Conservation (phyloP, 2,329 filamentous ascomycete genomes). For the Venturiaceae sp. region DNA sequence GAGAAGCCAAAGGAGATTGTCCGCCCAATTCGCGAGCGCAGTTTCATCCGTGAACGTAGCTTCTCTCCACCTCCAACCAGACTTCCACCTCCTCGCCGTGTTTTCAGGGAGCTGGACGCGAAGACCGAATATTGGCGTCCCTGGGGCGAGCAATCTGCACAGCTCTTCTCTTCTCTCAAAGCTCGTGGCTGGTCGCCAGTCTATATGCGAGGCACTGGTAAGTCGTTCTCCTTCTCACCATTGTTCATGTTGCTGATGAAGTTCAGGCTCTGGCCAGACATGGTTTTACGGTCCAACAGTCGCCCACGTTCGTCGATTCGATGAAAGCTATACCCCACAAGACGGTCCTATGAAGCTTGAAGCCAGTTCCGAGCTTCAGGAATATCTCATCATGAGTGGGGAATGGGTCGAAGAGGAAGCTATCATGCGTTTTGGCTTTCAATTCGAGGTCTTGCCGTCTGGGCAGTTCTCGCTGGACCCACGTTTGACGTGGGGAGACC, state of each 20-base stretch:
- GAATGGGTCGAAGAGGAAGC: slow-evolving; percentile 8
- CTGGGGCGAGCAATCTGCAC: background rate
- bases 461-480: slow-evolving; percentile 6
- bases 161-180: slow-evolving; percentile 3
- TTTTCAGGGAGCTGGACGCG: background rate
- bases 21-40: background rate
- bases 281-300: slow-evolving; percentile 6
- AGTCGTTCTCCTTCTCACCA: background rate
- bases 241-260: background rate
- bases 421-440: slow-evolving; percentile 2
- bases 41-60: slow-evolving; percentile 1
- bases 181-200: slow-evolving; percentile 6
- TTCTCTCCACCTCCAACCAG: background rate
- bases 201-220: slow-evolving; percentile 6
- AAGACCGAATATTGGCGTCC: slow-evolving; percentile 7
- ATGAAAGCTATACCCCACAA: slow-evolving; percentile 7
- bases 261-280: slow-evolving; percentile 3
- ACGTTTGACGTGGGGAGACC: slow-evolving; percentile 4
- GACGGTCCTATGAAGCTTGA: background rate
- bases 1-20: background rate
- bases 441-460: slow-evolving; percentile 1
- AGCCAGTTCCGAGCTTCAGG: background rate
- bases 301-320: slow-evolving; percentile 6
- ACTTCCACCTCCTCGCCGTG: background rate
- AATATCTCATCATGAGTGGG: slow-evolving; percentile 6